Conservation (phyloP, 1,284 basidiomycete genomes). For the Gomphus sp. region DNA sequence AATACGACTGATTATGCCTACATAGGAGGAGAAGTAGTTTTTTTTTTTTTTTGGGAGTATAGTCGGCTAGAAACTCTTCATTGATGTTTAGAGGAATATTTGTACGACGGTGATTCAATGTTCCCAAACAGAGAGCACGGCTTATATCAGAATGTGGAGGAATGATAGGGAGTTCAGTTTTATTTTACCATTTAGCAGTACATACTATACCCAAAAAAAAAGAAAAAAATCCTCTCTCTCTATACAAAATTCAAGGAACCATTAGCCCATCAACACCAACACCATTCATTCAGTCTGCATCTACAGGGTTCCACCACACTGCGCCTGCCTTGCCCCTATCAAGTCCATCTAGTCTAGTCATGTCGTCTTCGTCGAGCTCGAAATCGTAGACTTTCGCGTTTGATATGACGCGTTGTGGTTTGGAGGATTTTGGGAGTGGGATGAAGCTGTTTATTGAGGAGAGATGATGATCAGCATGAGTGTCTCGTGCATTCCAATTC, state of each 20-base stretch:
- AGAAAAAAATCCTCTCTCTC: too few relatives aligned
- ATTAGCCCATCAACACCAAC: too few relatives aligned
- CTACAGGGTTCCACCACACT: not conserved
- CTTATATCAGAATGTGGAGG: too few relatives aligned
- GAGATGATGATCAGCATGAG: not conserved
- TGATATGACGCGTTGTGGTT: slow-evolving; percentile 26
- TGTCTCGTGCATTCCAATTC: not conserved
- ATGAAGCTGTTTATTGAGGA: slow-evolving; percentile 15
- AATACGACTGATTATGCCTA: not conserved
- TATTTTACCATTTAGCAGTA: not conserved
- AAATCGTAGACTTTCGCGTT: slow-evolving; percentile 34
- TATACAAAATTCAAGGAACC: too few relatives aligned
- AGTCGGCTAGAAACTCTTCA: too few relatives aligned
- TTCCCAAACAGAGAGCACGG: too few relatives aligned
- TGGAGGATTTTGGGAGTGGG: slow-evolving; percentile 33
- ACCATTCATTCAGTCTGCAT: not conserved
- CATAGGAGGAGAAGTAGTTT: not conserved
- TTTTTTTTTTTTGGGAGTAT: not conserved
- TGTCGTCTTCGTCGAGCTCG: slow-evolving; percentile 26
- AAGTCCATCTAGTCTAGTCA: slow-evolving; percentile 26
- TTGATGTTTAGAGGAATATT: too few relatives aligned
- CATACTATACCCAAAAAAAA: not conserved
- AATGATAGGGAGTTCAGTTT: too few relatives aligned
- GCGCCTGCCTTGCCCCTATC: slow-evolving; percentile 28
- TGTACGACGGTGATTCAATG: too few relatives aligned